Base-by-base conservation (phyloP, 352 stramenopile species). In the Globisporangium cystogenes region DNA sequence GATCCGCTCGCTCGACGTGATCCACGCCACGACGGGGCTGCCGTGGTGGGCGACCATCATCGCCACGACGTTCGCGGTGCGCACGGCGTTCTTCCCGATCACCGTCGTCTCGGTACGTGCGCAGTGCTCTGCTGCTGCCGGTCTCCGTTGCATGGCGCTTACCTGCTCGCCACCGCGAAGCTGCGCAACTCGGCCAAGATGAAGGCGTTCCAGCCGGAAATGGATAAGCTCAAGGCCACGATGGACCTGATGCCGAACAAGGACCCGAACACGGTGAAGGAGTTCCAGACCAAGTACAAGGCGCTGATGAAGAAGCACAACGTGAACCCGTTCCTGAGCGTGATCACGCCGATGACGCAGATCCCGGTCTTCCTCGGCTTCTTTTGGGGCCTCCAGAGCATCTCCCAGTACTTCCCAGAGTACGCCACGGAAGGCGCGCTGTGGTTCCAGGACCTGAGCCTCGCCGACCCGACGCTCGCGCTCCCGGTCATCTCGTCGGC, bases 1-100 rank as follows among this genome's bases (percentile, higher is more conserved):
- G 12, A 85, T 94, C 45, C 80, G 69, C 24, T 68, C 77, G 33
- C 68, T 96, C 27, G 81, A 92, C 53, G 37, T 78, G 20, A 75
- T 93, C 48, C 87, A 96, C 56, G 49, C 66, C 24, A 90, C 81
- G 16, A 90, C 85, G 20, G 82, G 81, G n/a, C 56, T 95, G 39
- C 83, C 83, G 23, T 95, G 85, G 87, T 95, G 85, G 87, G 80
- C 76, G 18, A 95, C 87, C 3, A 87, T 96, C 56, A 72, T 92
- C 16, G 80, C 72, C 15, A 89, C 82, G 39, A 95, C 84, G n/a
- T 61, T 95, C 57, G 66, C 69, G 18, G 76, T 90, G 39, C 83
- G 87, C 46, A 79, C 70, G 20, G 67, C 60, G 24, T 81, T 93
- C 51, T 76, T 95, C 41, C 86, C 85, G 14, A 66, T 95, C 53